Base-by-base conservation (phyloP, 2,329 filamentous ascomycete genomes). In the Penicillium concentricum region DNA sequence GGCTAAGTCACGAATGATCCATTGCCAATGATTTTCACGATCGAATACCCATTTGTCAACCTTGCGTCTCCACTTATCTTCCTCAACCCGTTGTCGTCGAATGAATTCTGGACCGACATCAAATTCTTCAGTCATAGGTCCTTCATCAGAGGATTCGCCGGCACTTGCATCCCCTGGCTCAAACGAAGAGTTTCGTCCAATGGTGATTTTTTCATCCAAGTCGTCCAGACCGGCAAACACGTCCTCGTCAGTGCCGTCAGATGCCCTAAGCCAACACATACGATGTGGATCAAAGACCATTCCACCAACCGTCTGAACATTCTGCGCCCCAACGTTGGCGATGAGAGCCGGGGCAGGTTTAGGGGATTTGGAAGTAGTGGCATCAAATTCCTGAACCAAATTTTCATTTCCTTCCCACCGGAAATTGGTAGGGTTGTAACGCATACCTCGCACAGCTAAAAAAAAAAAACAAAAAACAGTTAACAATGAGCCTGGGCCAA, bases 381-480 rank as follows among this genome's bases (percentile, higher is more conserved):
- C 74, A 52, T 96, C 92, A 74, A 99, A 99, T 5, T 86, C 85
- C 5, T 61, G 84, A 83, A 51, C 96, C 79, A 34, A 88, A 66
- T 91, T 93, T 72, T 99, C 94, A 67, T 99, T 99, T 51, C 94
- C 94, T 79, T 99, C 94, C 94, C 94, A 99, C 48, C 87, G 84
- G 69, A 87, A 94, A 9, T 90, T 89, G 28, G 83, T 80, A 7
- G 94, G 91, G 69, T 99, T 97, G 73, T 96, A 99, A 53, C 86
- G 88, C 94, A 99, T 99, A 62, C 93, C 94, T 74, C 96, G 94
- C 59, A 96, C 84, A 69, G 87, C 91, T 93, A 65, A 39, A 53
- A 56, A 59, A 28, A 28, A 28, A 1, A 8, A 28, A 28, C 9
- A 28, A 28, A 28, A 28, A 28, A 26, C 12, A 56, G 45, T 60